These are phyloP conservation scores for Pyrenophora seminiperda DNA, from an alignment of 2,329 filamentous ascomycete genomes.

Conservation along the genomic window DNA sequence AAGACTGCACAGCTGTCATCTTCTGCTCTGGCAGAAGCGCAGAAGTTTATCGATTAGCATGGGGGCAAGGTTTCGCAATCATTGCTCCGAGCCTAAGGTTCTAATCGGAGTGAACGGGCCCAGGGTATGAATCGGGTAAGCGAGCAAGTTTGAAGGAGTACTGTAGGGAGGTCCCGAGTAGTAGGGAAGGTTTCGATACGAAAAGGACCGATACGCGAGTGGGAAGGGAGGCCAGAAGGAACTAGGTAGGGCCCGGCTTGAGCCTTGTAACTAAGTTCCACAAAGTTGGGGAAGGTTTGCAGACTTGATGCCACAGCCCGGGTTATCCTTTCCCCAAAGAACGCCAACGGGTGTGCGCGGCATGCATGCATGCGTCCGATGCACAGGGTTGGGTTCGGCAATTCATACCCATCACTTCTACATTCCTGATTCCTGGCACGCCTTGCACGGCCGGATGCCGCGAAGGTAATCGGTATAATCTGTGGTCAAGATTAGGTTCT, in stretches of 20 bases:
- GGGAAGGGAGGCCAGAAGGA: not conserved
- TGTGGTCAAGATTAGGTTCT: conserved; percentile 4
- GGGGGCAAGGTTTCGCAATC: conserved; percentile 3
- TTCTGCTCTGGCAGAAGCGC: not conserved
- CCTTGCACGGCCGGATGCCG: not conserved
- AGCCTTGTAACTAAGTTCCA: conserved; percentile 4
- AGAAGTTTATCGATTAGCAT: conserved; percentile 9
- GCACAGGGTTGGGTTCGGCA: not conserved
- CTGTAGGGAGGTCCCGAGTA: not conserved
- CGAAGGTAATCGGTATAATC: not conserved
- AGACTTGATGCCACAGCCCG: conserved; percentile 3
- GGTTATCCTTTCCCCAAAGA: conserved; percentile 1
- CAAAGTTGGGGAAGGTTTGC: conserved; percentile 10
- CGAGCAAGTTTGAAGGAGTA: conserved; percentile 2
- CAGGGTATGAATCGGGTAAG: conserved; percentile 12
- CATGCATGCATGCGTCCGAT: not conserved
- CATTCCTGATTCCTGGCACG: too few relatives aligned
- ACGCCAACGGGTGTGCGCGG: not conserved
- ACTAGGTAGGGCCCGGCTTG: conserved; percentile 8
- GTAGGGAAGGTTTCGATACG: conserved; percentile 9
- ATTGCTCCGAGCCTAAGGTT: conserved; percentile 1
- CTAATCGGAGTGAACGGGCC: conserved; percentile 9
- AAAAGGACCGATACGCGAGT: conserved; percentile 10
- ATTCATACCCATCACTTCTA: not conserved
- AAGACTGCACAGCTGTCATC: not conserved